phyloP scores from a whole-genome alignment of 176 grass and related monocot genomes.

The Lolium multiflorum region DNA sequence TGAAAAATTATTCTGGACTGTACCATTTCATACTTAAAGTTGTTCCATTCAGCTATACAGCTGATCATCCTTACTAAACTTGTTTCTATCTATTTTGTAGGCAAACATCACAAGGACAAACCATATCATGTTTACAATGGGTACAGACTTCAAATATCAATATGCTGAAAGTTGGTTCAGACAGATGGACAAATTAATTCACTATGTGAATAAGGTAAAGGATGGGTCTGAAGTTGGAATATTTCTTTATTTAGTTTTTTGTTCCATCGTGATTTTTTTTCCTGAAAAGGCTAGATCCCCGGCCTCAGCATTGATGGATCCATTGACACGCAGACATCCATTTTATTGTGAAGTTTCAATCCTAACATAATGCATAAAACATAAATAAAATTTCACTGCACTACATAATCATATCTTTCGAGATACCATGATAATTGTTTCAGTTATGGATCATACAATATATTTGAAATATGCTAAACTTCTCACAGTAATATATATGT shows the following conservation, averaged over 20 bases:
- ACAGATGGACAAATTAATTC: constrained; percentile 96
- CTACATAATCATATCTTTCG: constrained; percentile 12
- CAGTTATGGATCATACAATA: constrained; percentile 20
- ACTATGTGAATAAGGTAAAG: constrained; percentile 94
- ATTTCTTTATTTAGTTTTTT: not conserved
- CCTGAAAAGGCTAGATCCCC: not conserved
- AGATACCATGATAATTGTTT: constrained; percentile 20
- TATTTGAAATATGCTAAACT: not conserved
- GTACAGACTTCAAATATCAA: constrained; percentile 99
- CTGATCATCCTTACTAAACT: constrained; percentile 28
- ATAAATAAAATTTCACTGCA: not conserved
- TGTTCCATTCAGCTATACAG: constrained; percentile 17
- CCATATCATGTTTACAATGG: constrained; percentile 99
- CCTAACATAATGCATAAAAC: not conserved
- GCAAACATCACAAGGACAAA: constrained; percentile 96
- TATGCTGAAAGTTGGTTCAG: constrained; percentile 96
- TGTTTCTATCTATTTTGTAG: constrained; percentile 52
- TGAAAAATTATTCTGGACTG: not conserved
- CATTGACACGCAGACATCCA: no score
- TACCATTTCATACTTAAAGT: constrained; percentile 38
- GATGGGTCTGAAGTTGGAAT: constrained; percentile 16
- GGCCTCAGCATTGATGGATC: not conserved
- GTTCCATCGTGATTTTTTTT: not conserved
- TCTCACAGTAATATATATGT: not conserved
- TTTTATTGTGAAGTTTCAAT: not conserved